Evolutionary conservation across 495 filamentous ascomycete genomes (phyloP).

Genomic region (Lindgomyces ingoldianus): DNA sequence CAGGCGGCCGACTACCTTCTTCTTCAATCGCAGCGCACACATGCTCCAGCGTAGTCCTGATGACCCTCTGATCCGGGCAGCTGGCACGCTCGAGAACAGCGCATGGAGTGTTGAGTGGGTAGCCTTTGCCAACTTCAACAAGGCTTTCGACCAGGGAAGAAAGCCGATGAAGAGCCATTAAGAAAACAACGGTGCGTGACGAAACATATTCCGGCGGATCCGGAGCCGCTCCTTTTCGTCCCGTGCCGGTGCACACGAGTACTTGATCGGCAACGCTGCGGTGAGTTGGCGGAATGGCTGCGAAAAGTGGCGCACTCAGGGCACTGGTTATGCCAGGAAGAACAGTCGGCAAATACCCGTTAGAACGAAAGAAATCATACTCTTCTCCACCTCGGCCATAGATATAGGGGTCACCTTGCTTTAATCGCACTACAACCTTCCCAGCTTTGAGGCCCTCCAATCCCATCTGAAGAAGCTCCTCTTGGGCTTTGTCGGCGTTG

Average conservation of each 20-base stretch:
- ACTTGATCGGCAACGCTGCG: slow-evolving; percentile 89
- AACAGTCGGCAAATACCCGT: slow-evolving; percentile 71
- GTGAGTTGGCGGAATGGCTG: slow-evolving; percentile 83
- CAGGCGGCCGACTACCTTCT: slow-evolving; percentile 85
- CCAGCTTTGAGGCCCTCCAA: slow-evolving; percentile 70
- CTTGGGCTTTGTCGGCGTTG: slow-evolving; percentile 90
- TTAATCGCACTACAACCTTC: slow-evolving; percentile 79
- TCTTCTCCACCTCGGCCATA: slow-evolving; percentile 95
- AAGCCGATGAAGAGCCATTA: slow-evolving; percentile 93
- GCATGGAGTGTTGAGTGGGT: slow-evolving; percentile 67
- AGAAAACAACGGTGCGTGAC: slow-evolving; percentile 83
- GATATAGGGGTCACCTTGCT: slow-evolving; percentile 95
- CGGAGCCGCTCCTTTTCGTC: slow-evolving; percentile 82
- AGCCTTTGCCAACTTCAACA: slow-evolving; percentile 49
- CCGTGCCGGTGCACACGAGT: slow-evolving; percentile 91
- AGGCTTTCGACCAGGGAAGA: slow-evolving; percentile 54
- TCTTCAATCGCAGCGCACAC: slow-evolving; percentile 84
- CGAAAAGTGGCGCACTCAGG: slow-evolving; percentile 83
- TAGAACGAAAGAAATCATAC: slow-evolving; percentile 74
- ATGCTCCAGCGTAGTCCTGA: slow-evolving; percentile 77
- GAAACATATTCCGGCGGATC: slow-evolving; percentile 74
- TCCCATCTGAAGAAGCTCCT: slow-evolving; percentile 81
- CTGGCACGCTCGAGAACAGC: slow-evolving; percentile 93
- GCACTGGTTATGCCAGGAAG: slow-evolving; percentile 90
- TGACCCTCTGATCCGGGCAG: slow-evolving; percentile 90